phyloP scores from a whole-genome alignment of 805 yeast species.

The Lipomyces yamadae region DNA sequence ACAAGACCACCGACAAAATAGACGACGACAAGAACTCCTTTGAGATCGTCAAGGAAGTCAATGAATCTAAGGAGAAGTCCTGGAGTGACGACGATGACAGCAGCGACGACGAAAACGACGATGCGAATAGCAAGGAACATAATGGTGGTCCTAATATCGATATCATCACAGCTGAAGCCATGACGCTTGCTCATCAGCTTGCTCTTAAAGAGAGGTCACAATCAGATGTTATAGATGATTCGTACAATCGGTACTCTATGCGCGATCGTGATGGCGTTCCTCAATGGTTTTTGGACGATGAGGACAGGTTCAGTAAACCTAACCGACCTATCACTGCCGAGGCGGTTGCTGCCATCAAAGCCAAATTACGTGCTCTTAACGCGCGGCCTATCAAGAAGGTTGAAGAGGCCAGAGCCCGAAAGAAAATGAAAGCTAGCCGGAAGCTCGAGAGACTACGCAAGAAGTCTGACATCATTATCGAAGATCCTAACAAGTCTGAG shows the following conservation, averaged over 20 bases:
- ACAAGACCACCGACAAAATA: constrained; percentile 32
- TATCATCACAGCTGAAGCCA: constrained; percentile 90
- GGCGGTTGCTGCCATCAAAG: constrained; percentile 77
- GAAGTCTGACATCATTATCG: constrained; percentile 90
- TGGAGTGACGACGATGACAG: constrained; percentile 45
- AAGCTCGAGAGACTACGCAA: constrained; percentile 86
- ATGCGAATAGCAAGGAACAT: constrained; percentile 17
- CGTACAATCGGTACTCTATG: constrained; percentile 88
- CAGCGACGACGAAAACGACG: constrained; percentile 38
- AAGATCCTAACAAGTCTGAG: constrained; percentile 84
- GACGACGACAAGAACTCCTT: constrained; percentile 32
- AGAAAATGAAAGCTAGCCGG: constrained; percentile 87
- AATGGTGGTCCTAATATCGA: constrained; percentile 58
- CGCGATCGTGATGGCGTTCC: constrained; percentile 91
- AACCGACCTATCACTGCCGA: constrained; percentile 94
- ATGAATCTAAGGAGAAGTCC: constrained; percentile 13
- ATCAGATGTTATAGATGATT: constrained; percentile 88
- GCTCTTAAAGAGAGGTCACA: constrained; percentile 82
- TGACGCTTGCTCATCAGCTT: constrained; percentile 96
- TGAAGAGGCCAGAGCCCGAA: constrained; percentile 95
- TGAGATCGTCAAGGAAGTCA: constrained; percentile 28
- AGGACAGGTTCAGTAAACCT: constrained; percentile 78
- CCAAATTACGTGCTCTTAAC: constrained; percentile 77
- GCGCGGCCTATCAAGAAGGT: constrained; percentile 99
- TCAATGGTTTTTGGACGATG: constrained; percentile 97